Evolutionary conservation across 2,329 filamentous ascomycete genomes (phyloP), one percentile per base, ranked within the genome.

Genomic region (Fusarium pseudoanthophilum): DNA sequence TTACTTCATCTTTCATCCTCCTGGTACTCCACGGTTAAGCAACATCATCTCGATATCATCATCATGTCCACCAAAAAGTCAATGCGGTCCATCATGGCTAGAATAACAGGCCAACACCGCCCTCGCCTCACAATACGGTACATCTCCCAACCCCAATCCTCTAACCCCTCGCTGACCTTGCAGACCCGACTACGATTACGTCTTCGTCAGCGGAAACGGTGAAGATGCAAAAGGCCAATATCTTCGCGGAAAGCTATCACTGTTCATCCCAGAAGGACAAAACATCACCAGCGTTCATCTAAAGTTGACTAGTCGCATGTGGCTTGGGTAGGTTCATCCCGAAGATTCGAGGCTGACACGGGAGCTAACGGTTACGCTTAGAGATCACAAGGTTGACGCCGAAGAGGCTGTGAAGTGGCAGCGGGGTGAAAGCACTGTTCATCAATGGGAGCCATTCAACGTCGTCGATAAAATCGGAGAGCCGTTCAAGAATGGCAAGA

Each of bases 151-250:
- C 0, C 2, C 14, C 13, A 4, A 16, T 1, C 0, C 11, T 20
- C 9, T 1, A 10, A 6, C 1, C 4, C 2, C 3, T 30, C 1
- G 0, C 15, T 63, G 3, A 68, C 7, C 2, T 7, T 10, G 0
- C 3, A 48, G 65, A 7, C 65, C 65, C 8, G 64, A 48, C 36
- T 21, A 20, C 7, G 65, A 68, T 26, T 55, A 68, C 1, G 26
- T 68, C 1, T 68, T 68, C 1, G 36, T 68, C 4, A 68, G 40
- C 3, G 65, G 65, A 5, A 6, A 43, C 11, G 65, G 56, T 0
- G 8, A 42, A 5, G 65, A 68, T 34, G 64, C 64, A 1, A 43
- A 55, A 14, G 65, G 65, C 1, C 55, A 68, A 21, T 68, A 63
- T 20, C 55, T 68, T 7, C 48, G 64, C 0, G 65, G 65, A 11